Conservation (phyloP, 805 yeast species). For the Millerago galiae region DNA sequence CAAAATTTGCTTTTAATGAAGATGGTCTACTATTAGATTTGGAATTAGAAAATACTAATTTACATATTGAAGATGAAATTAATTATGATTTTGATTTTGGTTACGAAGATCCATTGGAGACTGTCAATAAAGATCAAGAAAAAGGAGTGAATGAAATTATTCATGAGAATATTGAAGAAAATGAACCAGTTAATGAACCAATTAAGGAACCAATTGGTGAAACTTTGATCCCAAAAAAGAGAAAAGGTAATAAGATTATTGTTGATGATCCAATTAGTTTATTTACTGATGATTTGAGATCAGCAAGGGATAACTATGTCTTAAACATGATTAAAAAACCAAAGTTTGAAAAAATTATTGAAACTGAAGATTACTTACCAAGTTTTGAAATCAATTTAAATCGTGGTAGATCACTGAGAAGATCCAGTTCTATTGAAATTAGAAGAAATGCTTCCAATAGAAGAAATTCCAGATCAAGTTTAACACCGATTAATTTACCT, state of each 20-base stretch:
- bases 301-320: conserved; percentile 20
- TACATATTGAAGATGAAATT: not conserved
- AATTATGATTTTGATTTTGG: conserved; percentile 6
- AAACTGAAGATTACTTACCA: conserved; percentile 1
- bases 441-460: conserved; percentile 22
- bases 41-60: not conserved
- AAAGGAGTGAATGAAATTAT: conserved; percentile 9
- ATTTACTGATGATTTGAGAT: conserved; percentile 19
- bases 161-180: not conserved
- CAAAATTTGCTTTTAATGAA: conserved; percentile 23
- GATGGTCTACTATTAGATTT: conserved; percentile 20
- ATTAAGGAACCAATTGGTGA: not conserved
- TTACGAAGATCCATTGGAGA: conserved; percentile 1
- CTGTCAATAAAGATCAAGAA: not conserved
- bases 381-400: not conserved
- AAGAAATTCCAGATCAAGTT: conserved; percentile 20
- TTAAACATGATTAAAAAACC: conserved; percentile 10
- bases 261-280: conserved; percentile 16
- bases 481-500: conserved; percentile 15
- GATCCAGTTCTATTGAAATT: conserved; percentile 21
- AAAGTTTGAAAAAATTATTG: not conserved
- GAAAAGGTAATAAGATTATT: conserved; percentile 3
- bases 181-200: not conserved
- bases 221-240: too few relatives aligned
- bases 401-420: conserved; percentile 10